Evolutionary conservation across 2,329 filamentous ascomycete genomes (phyloP).

Genomic region (Ceratocystis papillata): DNA sequence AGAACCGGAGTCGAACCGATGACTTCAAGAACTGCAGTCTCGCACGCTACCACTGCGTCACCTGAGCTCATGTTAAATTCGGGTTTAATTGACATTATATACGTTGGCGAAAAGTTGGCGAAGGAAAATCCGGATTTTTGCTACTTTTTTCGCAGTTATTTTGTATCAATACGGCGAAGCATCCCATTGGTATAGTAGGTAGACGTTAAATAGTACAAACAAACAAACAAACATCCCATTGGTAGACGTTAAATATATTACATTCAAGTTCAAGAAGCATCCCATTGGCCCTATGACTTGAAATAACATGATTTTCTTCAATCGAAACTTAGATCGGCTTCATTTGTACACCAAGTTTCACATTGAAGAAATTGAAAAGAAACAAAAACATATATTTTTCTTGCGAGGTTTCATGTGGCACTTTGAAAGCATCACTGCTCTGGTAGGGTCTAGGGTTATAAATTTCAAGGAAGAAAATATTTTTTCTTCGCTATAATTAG

Average conservation of each 20-base stretch:
- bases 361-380: neutral
- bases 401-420: neutral
- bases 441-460: neutral
- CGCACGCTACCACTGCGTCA: slow-evolving; percentile 19
- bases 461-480: neutral
- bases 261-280: neutral
- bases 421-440: neutral
- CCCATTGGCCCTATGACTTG: neutral
- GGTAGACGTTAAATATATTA: too few relatives aligned
- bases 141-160: neutral
- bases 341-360: too few relatives aligned
- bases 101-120: neutral
- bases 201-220: too few relatives aligned
- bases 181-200: too few relatives aligned
- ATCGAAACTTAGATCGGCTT: too few relatives aligned
- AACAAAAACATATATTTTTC: neutral
- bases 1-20: slow-evolving; percentile 19
- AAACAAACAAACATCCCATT: too few relatives aligned
- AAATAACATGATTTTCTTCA: neutral
- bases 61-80: neutral
- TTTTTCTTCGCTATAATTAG: neutral
- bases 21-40: slow-evolving; percentile 19
- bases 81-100: neutral
- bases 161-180: neutral
- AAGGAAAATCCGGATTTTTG: neutral